Evolutionary conservation across 495 filamentous ascomycete species (phyloP).

Genomic region (Penicillium crystallinum): DNA sequence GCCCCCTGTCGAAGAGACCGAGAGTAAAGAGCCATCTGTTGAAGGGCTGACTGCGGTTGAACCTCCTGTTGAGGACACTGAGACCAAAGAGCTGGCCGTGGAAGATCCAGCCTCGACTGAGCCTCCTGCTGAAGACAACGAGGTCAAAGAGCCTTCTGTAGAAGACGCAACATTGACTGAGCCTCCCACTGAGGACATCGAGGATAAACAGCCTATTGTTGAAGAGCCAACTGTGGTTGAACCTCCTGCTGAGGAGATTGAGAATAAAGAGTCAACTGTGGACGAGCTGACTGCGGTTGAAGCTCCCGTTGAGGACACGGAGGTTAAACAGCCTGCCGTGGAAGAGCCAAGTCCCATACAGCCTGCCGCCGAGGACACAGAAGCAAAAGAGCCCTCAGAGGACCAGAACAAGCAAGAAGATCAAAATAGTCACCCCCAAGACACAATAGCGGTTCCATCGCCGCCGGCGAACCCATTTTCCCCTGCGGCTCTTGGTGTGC

Average conservation of each 20-base stretch:
- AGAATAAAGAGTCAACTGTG: constrained; percentile 1
- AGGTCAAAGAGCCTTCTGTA: not conserved
- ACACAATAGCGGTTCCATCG: constrained; percentile 5
- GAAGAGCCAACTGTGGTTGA: not conserved
- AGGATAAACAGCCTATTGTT: not conserved
- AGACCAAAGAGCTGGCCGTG: too few relatives aligned
- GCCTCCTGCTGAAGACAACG: too few relatives aligned
- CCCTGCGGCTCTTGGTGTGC: constrained; percentile 23
- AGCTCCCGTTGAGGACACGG: not conserved
- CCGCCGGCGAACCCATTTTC: constrained; percentile 19
- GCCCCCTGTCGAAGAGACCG: constrained; percentile 6
- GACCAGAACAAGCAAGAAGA: constrained; percentile 15
- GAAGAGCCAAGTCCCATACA: not conserved
- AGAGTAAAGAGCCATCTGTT: not conserved
- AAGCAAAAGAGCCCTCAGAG: constrained; percentile 2
- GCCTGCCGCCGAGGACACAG: not conserved
- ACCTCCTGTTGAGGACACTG: too few relatives aligned
- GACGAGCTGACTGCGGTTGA: not conserved
- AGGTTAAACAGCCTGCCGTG: not conserved
- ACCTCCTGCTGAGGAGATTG: constrained; percentile 6
- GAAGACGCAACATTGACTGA: too few relatives aligned
- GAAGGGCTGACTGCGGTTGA: not conserved
- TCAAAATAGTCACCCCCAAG: not conserved
- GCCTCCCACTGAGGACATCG: too few relatives aligned
- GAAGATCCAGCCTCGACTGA: not conserved